phyloP scores from a whole-genome alignment of 768 basidiomycete genomes.

The Kwoniella pini region DNA sequence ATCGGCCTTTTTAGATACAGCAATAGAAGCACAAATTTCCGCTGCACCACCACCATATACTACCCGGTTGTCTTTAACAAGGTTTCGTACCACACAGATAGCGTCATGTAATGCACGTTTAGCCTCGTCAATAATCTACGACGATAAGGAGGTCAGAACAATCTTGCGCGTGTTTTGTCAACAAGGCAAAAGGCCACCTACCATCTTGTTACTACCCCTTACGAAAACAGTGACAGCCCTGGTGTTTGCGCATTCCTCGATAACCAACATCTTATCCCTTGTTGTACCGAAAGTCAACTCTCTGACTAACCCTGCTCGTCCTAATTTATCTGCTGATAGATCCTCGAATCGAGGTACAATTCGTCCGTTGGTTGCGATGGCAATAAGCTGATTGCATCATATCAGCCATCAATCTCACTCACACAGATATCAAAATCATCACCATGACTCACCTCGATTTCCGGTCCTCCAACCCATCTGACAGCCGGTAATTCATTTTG shows the following conservation, averaged over 20 bases:
- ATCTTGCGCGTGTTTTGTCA: not conserved
- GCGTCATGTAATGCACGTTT: slow-evolving; percentile 98
- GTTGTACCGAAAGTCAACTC: slow-evolving; percentile 97
- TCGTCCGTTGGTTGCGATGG: slow-evolving; percentile 95
- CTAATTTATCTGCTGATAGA: slow-evolving; percentile 84
- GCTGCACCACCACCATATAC: slow-evolving; percentile 98
- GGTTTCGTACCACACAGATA: slow-evolving; percentile 92
- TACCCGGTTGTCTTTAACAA: slow-evolving; percentile 91
- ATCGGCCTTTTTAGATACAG: slow-evolving; percentile 91
- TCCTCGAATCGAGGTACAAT: slow-evolving; percentile 99
- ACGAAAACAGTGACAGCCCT: slow-evolving; percentile 97
- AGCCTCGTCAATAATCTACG: slow-evolving; percentile 95
- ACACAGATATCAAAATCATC: no score
- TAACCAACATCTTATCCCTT: slow-evolving; percentile 98
- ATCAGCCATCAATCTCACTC: not conserved
- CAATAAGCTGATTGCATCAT: slow-evolving; percentile 70
- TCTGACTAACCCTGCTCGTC: slow-evolving; percentile 87
- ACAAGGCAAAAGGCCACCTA: slow-evolving; percentile 50
- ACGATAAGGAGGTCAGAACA: not conserved
- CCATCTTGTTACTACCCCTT: slow-evolving; percentile 98
- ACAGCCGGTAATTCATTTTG: slow-evolving; percentile 97
- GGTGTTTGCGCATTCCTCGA: slow-evolving; percentile 96
- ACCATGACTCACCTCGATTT: slow-evolving; percentile 91
- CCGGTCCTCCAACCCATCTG: slow-evolving; percentile 98
- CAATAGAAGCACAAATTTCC: slow-evolving; percentile 91